phyloP scores from a whole-genome alignment of 805 yeast genomes.

The Lipomyces yamanashiensis region DNA sequence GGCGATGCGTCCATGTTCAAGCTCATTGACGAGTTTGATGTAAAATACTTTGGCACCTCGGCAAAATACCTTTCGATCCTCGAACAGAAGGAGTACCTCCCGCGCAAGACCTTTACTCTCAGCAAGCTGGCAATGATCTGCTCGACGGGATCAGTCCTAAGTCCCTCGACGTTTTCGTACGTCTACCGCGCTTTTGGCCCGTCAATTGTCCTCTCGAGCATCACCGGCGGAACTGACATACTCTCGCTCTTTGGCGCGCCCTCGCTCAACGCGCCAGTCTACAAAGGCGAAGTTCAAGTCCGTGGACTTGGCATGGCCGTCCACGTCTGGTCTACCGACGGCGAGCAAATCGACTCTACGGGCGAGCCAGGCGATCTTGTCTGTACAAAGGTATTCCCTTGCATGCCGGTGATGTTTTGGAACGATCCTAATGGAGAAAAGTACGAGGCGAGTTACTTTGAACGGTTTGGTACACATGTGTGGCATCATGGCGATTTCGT shows the following conservation, averaged over 20 bases:
- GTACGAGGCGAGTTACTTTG: conserved; percentile 37
- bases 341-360: conserved; percentile 18
- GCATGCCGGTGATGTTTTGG: conserved; percentile 40
- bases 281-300: conserved; percentile 39
- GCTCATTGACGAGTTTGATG: conserved; percentile 37
- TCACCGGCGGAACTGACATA: conserved; percentile 41
- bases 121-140: conserved; percentile 31
- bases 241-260: conserved; percentile 40
- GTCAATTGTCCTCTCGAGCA: conserved; percentile 29
- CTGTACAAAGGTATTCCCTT: conserved; percentile 36
- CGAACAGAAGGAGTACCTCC: conserved; percentile 32
- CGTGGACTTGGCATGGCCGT: conserved; percentile 40
- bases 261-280: conserved; percentile 32
- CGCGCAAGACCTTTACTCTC: conserved; percentile 13
- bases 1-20: conserved; percentile 37
- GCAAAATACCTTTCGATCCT: conserved; percentile 39
- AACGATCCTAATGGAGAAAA: conserved; percentile 31
- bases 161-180: conserved; percentile 38
- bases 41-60: conserved; percentile 39
- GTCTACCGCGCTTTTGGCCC: conserved; percentile 36
- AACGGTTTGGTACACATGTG: conserved; percentile 27
- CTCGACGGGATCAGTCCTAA: conserved; percentile 39
- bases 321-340: conserved; percentile 36
- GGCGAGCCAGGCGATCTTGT: conserved; percentile 38
- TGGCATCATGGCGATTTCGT: conserved; percentile 41